Conservation (phyloP, 225 moss, liverwort and hornwort species). For the Lunularia cruciata region DNA sequence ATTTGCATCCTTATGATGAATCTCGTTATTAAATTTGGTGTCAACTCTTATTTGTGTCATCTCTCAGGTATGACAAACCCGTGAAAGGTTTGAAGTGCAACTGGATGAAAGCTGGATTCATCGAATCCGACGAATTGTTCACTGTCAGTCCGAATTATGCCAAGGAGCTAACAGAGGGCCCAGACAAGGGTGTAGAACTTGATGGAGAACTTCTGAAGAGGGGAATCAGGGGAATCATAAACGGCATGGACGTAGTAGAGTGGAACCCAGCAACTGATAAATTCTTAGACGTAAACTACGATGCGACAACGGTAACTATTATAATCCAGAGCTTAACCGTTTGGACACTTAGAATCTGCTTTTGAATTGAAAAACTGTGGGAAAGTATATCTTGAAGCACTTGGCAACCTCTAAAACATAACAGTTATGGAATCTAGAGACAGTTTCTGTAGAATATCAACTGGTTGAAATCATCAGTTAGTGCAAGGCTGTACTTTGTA, state of each 20-base stretch:
- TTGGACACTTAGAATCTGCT: too few relatives aligned
- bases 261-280: constrained; percentile 91
- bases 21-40: too few relatives aligned
- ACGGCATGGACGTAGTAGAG: constrained; percentile 93
- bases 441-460: too few relatives aligned
- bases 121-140: constrained; percentile 64
- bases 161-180: constrained; percentile 56
- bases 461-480: too few relatives aligned
- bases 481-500: too few relatives aligned
- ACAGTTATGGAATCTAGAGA: too few relatives aligned
- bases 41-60: background rate
- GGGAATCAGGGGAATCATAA: constrained; percentile 62
- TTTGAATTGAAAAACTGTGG: too few relatives aligned
- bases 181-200: constrained; percentile 77
- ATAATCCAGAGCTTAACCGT: too few relatives aligned
- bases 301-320: constrained; percentile 64
- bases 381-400: too few relatives aligned
- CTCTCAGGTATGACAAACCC: constrained; percentile 61
- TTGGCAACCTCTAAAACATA: too few relatives aligned
- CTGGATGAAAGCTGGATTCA: constrained; percentile 89
- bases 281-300: constrained; percentile 64
- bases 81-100: constrained; percentile 86
- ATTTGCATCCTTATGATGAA: too few relatives aligned
- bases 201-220: constrained; percentile 34
- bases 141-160: constrained; percentile 94